phyloP scores from a whole-genome alignment of 768 basidiomycete genomes.

The Tylopilus sp. region DNA sequence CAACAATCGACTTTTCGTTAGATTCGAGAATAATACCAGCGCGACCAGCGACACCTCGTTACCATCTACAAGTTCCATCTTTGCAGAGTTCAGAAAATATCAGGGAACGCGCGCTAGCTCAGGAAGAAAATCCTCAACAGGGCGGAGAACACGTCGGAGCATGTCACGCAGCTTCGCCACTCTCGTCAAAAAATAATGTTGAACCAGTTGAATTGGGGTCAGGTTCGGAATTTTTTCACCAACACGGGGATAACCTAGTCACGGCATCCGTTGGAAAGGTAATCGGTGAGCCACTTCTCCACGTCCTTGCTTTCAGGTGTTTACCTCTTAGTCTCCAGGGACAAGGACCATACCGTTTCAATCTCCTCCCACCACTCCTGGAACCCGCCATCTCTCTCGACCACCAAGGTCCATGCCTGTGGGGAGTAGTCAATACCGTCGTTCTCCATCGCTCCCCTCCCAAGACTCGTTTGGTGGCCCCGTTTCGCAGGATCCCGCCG shows the following conservation, averaged over 20 bases:
- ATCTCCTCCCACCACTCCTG: slow-evolving; percentile 23
- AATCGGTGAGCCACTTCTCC: slow-evolving; percentile 32
- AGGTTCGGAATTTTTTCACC: slow-evolving; percentile 25
- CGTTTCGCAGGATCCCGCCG: slow-evolving; percentile 45
- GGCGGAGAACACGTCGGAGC: slow-evolving; percentile 13
- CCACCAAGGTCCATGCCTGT: slow-evolving; percentile 23
- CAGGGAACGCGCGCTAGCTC: slow-evolving; percentile 28
- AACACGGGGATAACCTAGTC: slow-evolving; percentile 23
- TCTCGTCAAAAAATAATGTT: slow-evolving; percentile 19
- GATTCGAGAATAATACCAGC: slow-evolving; percentile 40
- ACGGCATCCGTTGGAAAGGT: slow-evolving; percentile 28
- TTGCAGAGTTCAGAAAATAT: slow-evolving; percentile 3
- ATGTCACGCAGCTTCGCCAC: slow-evolving; percentile 21
- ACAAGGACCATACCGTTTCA: slow-evolving; percentile 36
- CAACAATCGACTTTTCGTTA: slow-evolving; percentile 36
- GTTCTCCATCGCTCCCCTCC: slow-evolving; percentile 42
- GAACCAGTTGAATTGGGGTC: slow-evolving; percentile 23
- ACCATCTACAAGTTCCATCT: slow-evolving; percentile 40
- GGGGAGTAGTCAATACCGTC: slow-evolving; percentile 20
- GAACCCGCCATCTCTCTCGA: slow-evolving; percentile 12
- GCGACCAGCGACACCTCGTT: slow-evolving; percentile 39
- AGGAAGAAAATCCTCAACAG: slow-evolving; percentile 44
- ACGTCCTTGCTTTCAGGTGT: slow-evolving; percentile 20
- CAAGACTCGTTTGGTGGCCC: slow-evolving; percentile 64
- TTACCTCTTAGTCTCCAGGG: slow-evolving; percentile 27